Conservation (phyloP, 176 grass and related monocot genomes). For the Elaeis guineensis region DNA sequence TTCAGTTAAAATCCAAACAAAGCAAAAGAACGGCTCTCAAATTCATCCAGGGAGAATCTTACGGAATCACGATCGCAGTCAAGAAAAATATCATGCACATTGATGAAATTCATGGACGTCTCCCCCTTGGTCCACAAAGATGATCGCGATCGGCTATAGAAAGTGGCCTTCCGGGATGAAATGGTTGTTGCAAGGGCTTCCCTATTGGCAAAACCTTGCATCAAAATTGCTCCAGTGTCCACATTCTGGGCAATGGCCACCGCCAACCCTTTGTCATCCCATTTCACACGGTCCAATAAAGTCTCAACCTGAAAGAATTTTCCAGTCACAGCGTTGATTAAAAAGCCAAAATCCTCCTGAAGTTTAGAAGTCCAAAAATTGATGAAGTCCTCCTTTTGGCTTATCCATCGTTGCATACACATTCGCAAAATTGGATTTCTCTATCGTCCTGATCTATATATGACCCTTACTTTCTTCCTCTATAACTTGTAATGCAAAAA, state of each 20-base stretch:
- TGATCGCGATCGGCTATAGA: slow-evolving; percentile 74
- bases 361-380: neutral
- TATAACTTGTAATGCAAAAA: too few relatives aligned
- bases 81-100: slow-evolving; percentile 80
- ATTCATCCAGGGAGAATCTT: slow-evolving; percentile 26
- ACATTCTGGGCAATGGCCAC: slow-evolving; percentile 88
- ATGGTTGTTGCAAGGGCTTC: slow-evolving; percentile 70
- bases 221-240: slow-evolving; percentile 86
- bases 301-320: slow-evolving; percentile 33
- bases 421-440: too few relatives aligned
- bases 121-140: slow-evolving; percentile 93
- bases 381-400: too few relatives aligned
- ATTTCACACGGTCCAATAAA: slow-evolving; percentile 71
- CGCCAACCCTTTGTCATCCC: slow-evolving; percentile 78
- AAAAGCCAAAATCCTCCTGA: too few relatives aligned
- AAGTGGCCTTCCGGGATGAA: slow-evolving; percentile 71
- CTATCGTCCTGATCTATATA: too few relatives aligned
- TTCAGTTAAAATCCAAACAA: slow-evolving; percentile 10
- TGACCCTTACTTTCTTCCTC: too few relatives aligned
- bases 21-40: neutral
- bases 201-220: slow-evolving; percentile 87
- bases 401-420: too few relatives aligned
- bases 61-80: slow-evolving; percentile 91
- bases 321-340: neutral
- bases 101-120: slow-evolving; percentile 93